A percentile compares a stretch with the other conserved stretches of the same genome.
phyloP scores from a whole-genome alignment of 2,329 filamentous ascomycete genomes.

The Penicillium freii region DNA sequence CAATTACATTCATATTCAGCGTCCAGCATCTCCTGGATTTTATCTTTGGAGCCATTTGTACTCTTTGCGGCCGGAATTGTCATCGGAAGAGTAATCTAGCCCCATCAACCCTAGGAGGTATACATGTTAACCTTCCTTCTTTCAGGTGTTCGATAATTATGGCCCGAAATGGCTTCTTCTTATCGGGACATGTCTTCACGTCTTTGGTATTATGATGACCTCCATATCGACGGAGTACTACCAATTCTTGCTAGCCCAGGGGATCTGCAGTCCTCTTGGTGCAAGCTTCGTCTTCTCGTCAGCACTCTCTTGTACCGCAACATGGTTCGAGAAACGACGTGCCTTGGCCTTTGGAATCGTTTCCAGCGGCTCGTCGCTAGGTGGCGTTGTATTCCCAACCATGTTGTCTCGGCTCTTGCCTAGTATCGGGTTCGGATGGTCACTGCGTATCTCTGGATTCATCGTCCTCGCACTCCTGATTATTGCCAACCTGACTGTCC shows the following conservation, averaged over 20 bases:
- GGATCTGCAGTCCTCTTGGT: constrained; percentile 52
- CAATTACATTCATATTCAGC: constrained; percentile 50
- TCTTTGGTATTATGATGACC: constrained; percentile 59
- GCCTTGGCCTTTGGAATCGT: constrained; percentile 55
- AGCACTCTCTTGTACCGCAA: constrained; percentile 36
- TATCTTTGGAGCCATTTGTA: constrained; percentile 55
- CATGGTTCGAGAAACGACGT: constrained; percentile 56
- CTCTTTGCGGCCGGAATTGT: constrained; percentile 58
- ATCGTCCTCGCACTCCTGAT: constrained; percentile 58
- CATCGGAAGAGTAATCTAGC: constrained; percentile 43
- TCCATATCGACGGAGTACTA: constrained; percentile 54
- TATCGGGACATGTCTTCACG: constrained; percentile 52
- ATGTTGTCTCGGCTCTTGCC: constrained; percentile 56
- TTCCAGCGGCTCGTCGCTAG: constrained; percentile 54
- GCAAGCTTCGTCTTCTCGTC: constrained; percentile 51
- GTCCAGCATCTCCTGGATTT: constrained; percentile 58
- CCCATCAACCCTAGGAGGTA: neutral
- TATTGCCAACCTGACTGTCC: constrained; percentile 54
- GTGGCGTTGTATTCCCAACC: constrained; percentile 60
- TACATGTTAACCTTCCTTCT: neutral
- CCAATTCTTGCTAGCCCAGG: constrained; percentile 56
- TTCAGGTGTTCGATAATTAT: constrained; percentile 59
- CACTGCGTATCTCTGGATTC: constrained; percentile 56
- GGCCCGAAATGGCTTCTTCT: constrained; percentile 57
- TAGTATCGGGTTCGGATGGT: constrained; percentile 54